These are phyloP conservation scores for Aspergillus aculeatus DNA, from an alignment of 2,329 filamentous ascomycete species.

Conservation along the genomic window DNA sequence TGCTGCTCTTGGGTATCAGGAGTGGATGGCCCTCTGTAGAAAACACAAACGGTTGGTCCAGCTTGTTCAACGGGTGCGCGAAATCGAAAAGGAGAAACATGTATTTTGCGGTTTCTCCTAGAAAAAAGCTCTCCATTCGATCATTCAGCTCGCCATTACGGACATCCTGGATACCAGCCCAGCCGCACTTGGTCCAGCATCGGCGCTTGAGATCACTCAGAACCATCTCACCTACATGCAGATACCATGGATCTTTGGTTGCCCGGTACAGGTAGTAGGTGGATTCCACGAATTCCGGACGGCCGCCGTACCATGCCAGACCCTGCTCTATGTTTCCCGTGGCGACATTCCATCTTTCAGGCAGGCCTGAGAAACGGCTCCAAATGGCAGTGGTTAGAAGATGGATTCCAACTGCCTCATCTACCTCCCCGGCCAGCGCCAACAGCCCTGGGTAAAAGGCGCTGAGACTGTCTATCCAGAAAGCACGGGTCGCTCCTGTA, in stretches of 20 bases:
- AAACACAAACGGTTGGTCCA: slow-evolving; percentile 88
- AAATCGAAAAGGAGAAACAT: slow-evolving; percentile 87
- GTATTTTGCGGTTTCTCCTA: slow-evolving; percentile 96
- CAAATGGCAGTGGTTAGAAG: slow-evolving; percentile 89
- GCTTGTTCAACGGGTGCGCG: slow-evolving; percentile 78
- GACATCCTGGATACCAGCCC: slow-evolving; percentile 85
- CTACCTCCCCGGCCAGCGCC: slow-evolving; percentile 79
- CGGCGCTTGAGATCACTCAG: slow-evolving; percentile 81
- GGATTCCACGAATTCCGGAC: slow-evolving; percentile 95
- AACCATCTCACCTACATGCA: slow-evolving; percentile 95
- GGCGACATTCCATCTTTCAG: slow-evolving; percentile 87
- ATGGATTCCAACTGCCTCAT: slow-evolving; percentile 88
- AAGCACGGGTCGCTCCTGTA: slow-evolving; percentile 82
- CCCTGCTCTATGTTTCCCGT: slow-evolving; percentile 82
- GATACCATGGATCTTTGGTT: slow-evolving; percentile 92
- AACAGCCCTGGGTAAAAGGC: slow-evolving; percentile 93
- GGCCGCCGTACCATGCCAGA: slow-evolving; percentile 89
- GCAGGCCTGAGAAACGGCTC: slow-evolving; percentile 90
- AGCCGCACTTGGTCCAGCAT: slow-evolving; percentile 89
- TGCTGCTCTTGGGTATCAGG: slow-evolving; percentile 65
- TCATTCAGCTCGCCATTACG: slow-evolving; percentile 81
- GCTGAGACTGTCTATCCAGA: slow-evolving; percentile 94
- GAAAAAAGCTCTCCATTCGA: slow-evolving; percentile 98
- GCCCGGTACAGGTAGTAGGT: slow-evolving; percentile 95
- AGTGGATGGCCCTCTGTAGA: slow-evolving; percentile 94